Conservation (phyloP, 805 yeast genomes). For the Hyphopichia homilentoma region DNA sequence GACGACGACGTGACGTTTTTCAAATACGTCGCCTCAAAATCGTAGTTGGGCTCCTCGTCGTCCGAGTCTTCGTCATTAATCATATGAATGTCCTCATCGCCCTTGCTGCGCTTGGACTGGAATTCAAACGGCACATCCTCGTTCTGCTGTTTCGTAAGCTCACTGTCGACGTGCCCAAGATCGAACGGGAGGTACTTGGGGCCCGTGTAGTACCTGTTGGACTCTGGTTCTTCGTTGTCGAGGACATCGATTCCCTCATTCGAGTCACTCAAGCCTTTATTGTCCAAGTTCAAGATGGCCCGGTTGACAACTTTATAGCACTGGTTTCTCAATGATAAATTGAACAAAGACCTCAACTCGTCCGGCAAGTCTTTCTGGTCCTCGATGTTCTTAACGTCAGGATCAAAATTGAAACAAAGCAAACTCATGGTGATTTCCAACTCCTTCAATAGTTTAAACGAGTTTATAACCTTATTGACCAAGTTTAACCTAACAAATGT, state of each 20-base stretch:
- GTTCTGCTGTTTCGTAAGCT: slow-evolving; percentile 2
- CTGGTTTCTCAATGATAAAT: slow-evolving; percentile 56
- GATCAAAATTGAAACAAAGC: slow-evolving; percentile 49
- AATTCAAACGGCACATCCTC: slow-evolving; percentile 4
- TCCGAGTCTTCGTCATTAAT: slow-evolving; percentile 7
- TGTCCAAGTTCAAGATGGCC: slow-evolving; percentile 46
- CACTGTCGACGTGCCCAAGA: slow-evolving; percentile 8
- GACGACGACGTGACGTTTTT: background rate
- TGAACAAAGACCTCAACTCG: slow-evolving; percentile 52
- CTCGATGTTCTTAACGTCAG: slow-evolving; percentile 22
- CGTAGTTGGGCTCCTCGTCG: slow-evolving; percentile 2
- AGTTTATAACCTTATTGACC: slow-evolving; percentile 57
- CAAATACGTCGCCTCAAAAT: background rate
- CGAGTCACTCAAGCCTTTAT: slow-evolving; percentile 7
- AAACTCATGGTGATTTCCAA: slow-evolving; percentile 83
- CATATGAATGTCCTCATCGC: slow-evolving; percentile 7
- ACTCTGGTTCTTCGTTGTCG: slow-evolving; percentile 5
- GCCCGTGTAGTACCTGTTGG: slow-evolving; percentile 14
- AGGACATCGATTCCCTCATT: slow-evolving; percentile 1
- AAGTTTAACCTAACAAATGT: slow-evolving; percentile 59
- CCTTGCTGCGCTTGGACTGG: slow-evolving; percentile 2
- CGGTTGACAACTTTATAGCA: slow-evolving; percentile 71
- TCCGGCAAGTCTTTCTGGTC: slow-evolving; percentile 47
- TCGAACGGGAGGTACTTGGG: slow-evolving; percentile 19
- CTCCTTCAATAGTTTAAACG: slow-evolving; percentile 59